These are phyloP conservation scores for Tulasnella sp. DNA, from an alignment of 768 basidiomycete genomes.

Conservation along the genomic window DNA sequence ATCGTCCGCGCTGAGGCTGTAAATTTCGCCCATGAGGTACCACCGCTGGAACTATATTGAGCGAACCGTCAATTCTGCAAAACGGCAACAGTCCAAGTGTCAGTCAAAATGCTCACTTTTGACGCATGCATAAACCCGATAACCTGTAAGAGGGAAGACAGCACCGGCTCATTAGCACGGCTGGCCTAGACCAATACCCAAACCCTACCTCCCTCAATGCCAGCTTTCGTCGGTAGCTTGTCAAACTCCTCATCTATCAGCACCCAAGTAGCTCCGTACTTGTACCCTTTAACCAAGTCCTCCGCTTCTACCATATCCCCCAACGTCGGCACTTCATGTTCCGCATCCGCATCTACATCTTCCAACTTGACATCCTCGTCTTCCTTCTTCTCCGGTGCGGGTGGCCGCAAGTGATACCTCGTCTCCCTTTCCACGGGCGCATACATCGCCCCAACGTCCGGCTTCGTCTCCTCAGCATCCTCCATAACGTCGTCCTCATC, in stretches of 20 bases:
- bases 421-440: constrained; percentile 39
- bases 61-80: background rate
- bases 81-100: background rate
- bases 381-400: constrained; percentile 4
- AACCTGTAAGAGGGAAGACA: constrained; percentile 32
- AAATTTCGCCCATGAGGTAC: constrained; percentile 72
- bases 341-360: constrained; percentile 31
- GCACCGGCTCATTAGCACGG: background rate
- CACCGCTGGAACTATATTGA: constrained; percentile 67
- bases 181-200: background rate
- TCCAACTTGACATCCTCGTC: constrained; percentile 21
- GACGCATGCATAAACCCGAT: constrained; percentile 68
- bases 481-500: constrained; percentile 31
- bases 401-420: constrained; percentile 50
- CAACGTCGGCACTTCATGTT: constrained; percentile 32
- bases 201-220: constrained; percentile 48
- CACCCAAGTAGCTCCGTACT: constrained; percentile 83
- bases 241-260: constrained; percentile 84
- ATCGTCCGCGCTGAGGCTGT: constrained; percentile 76
- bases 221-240: constrained; percentile 62
- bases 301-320: constrained; percentile 52
- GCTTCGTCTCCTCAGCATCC: constrained; percentile 20
- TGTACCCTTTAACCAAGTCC: constrained; percentile 71
- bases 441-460: constrained; percentile 26
- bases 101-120: constrained; percentile 40